A percentile compares a stretch with the other conserved stretches of the same genome.
These are phyloP conservation scores for Globisporangium lucens DNA, from an alignment of 352 stramenopile genomes.

Conservation along the genomic window DNA sequence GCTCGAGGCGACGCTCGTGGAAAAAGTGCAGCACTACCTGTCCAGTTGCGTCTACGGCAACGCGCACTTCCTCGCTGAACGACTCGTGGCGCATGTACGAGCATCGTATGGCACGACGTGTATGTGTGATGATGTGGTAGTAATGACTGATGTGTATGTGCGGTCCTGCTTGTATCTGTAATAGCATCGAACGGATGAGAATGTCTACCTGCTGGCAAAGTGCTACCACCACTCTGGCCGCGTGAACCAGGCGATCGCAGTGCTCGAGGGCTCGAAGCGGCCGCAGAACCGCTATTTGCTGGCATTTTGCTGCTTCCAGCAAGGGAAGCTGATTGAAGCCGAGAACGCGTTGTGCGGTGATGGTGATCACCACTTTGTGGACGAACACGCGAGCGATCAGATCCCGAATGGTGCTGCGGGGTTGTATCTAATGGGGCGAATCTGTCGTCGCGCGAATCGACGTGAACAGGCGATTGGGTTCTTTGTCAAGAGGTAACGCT, in stretches of 20 bases:
- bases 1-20: conserved; percentile 46
- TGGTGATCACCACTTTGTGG: conserved; percentile 23
- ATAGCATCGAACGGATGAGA: conserved; percentile 55
- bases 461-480: conserved; percentile 89
- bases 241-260: conserved; percentile 43
- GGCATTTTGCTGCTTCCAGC: conserved; percentile 70
- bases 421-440: conserved; percentile 89
- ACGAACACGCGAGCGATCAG: conserved; percentile 28
- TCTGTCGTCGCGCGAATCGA: conserved; percentile 88
- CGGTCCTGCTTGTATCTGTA: not conserved
- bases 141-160: conserved; percentile 11
- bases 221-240: conserved; percentile 67
- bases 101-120: not conserved
- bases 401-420: conserved; percentile 89
- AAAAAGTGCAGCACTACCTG: conserved; percentile 53
- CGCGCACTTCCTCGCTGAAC: conserved; percentile 78
- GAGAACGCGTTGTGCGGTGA: conserved; percentile 88
- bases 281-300: conserved; percentile 68
- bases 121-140: not conserved
- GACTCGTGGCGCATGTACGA: conserved; percentile 73
- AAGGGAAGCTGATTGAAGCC: conserved; percentile 72
- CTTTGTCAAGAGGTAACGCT: conserved; percentile 79
- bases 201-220: conserved; percentile 53
- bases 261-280: conserved; percentile 40
- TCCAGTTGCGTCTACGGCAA: conserved; percentile 56